Evolutionary conservation across 768 basidiomycete species (phyloP), one percentile per base, ranked within the genome.

Genomic region (Rhizopogon vinicolor): DNA sequence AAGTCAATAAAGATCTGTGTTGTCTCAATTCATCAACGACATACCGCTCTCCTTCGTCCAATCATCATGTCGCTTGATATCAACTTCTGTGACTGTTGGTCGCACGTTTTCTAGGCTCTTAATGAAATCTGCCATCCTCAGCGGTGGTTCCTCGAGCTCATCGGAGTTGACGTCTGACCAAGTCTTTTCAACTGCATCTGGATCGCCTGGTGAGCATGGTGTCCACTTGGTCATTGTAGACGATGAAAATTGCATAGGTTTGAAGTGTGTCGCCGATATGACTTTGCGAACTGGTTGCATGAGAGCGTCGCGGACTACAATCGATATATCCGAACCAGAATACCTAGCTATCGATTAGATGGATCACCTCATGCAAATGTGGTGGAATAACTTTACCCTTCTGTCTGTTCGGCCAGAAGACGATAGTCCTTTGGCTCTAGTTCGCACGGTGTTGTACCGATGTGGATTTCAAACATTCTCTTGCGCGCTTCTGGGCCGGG

Each of bases 271-370:
- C 2, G 97, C 94, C 19, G 87, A 85, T 48, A 98, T 83, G 44
- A 99, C 93, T 68, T 99, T 98, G 52, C 96, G 85, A 13, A 99
- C 91, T 1, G 96, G 96, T 67, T 98, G 95, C 96, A 98, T 99
- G 59, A 99, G 80, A 0, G 96, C 95, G 65, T 98, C 96, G 54
- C 94, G 87, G 25, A 98, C 96, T 51, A 96, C 78, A 60, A 95
- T 89, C 2, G 95, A 85, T 51, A 99, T 93, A 74, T 98, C 96
- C 7, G 92, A 94, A 7, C 96, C 96, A 31, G 94, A 93, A 69
- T 91, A 97, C 0, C 85, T 85, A 60, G 19, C 35, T 41, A 48
- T 29, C 25, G 51, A n/a, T 49, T 44, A 13, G 16, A n/a, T 41
- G 54, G 22, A 54, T 28, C 2, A 10, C 16, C 25, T 41, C 39